Conservation (phyloP, 163 green algal species). For the Chlorella variabilis region DNA sequence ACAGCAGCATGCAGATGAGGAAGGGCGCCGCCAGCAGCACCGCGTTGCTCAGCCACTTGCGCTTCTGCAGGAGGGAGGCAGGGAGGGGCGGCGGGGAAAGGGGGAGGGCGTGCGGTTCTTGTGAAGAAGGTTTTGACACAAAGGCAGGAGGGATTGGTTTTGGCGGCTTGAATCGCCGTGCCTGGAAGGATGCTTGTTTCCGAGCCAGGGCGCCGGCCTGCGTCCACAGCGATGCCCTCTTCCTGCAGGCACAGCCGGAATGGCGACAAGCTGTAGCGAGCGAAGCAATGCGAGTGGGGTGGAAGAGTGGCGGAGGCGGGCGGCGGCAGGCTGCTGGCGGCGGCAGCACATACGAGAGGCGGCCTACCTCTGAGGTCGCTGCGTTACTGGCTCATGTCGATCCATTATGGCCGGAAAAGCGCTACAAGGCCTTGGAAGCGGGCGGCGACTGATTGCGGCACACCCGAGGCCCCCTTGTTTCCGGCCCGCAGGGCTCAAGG, state of each 20-base stretch:
- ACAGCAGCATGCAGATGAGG: conserved; percentile 56
- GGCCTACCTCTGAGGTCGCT: too few relatives aligned
- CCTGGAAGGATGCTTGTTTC: conserved; percentile 22
- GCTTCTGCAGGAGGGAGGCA: conserved; percentile 29
- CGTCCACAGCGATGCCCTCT: conserved; percentile 32
- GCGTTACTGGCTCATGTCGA: too few relatives aligned
- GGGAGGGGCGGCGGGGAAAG: not conserved
- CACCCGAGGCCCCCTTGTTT: too few relatives aligned
- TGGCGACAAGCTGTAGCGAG: too few relatives aligned
- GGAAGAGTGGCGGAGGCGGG: too few relatives aligned
- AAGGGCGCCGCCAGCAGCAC: conserved; percentile 45
- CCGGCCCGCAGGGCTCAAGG: too few relatives aligned
- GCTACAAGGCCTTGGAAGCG: too few relatives aligned
- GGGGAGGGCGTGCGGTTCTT: not conserved
- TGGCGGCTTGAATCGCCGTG: not conserved
- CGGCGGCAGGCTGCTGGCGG: too few relatives aligned
- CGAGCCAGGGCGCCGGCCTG: conserved; percentile 18
- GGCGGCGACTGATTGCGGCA: too few relatives aligned
- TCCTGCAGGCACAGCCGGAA: not conserved
- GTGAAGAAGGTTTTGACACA: not conserved
- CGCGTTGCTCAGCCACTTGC: conserved; percentile 47
- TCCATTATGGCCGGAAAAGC: too few relatives aligned
- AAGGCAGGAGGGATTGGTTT: not conserved
- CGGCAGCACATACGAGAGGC: too few relatives aligned
- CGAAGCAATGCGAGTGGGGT: too few relatives aligned